Evolutionary conservation across 176 grass and related monocot genomes (phyloP).

Genomic region (Thinopyrum elongatum): DNA sequence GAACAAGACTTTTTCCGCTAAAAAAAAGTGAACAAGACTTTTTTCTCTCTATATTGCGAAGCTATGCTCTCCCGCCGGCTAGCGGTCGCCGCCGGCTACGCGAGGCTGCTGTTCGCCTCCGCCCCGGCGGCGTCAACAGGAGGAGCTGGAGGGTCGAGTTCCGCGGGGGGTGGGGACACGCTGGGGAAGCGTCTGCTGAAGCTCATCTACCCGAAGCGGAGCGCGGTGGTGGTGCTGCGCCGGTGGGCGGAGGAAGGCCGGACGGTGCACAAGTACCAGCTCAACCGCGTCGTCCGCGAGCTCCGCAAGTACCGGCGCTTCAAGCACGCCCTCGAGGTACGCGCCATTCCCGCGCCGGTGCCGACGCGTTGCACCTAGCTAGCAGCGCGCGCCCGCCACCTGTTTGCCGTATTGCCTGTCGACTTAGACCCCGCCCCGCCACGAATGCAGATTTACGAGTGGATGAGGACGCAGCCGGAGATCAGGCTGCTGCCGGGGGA

Average conservation of each 20-base stretch:
- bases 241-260: conserved; percentile 73
- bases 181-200: conserved; percentile 58
- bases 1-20: no score
- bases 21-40: not conserved
- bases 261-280: conserved; percentile 76
- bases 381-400: not conserved
- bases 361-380: not conserved
- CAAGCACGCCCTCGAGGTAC: conserved; percentile 88
- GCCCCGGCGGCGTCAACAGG: not conserved
- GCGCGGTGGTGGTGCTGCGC: conserved; percentile 67
- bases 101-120: conserved; percentile 27
- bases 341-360: not conserved
- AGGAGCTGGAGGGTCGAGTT: not conserved
- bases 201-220: conserved; percentile 68
- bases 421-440: not conserved
- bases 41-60: not conserved
- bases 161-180: conserved; percentile 25
- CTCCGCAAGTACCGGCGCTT: conserved; percentile 74
- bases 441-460: conserved; percentile 66
- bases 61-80: conserved; percentile 46
- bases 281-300: conserved; percentile 81
- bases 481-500: conserved; percentile 75
- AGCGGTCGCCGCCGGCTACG: not conserved
- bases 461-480: conserved; percentile 71
- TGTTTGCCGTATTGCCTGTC: conserved; percentile 42